phyloP scores from a whole-genome alignment of 352 stramenopile species.

The Globisporangium barbulae region DNA sequence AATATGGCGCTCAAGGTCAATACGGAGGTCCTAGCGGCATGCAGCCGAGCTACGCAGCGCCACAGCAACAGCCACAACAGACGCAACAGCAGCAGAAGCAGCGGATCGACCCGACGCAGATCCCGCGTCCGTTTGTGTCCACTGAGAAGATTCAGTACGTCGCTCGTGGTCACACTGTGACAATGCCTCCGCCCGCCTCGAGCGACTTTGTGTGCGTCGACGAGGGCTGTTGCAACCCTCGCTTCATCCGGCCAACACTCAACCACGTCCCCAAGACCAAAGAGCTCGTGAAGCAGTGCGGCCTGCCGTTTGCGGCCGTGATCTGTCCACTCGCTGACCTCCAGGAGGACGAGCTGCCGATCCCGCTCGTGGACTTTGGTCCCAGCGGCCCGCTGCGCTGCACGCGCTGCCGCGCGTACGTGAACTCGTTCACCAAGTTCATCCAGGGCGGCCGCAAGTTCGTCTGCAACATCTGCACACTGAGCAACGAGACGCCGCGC shows the following conservation, averaged over 20 bases:
- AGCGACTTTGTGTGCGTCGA: conserved; percentile 83
- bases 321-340: conserved; percentile 82
- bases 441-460: conserved; percentile 83
- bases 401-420: conserved; percentile 81
- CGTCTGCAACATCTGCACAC: conserved; percentile 87
- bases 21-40: conserved; percentile 11
- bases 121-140: conserved; percentile 74
- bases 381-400: conserved; percentile 75
- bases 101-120: conserved; percentile 87
- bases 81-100: conserved; percentile 52
- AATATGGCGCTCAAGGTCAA: conserved; percentile 1
- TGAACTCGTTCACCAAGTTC: conserved; percentile 89
- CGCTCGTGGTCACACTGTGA: conserved; percentile 75
- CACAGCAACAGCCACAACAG: conserved; percentile 26
- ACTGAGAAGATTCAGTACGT: conserved; percentile 71
- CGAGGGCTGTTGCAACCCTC: conserved; percentile 86
- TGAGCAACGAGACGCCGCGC: conserved; percentile 79
- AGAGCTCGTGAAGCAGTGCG: conserved; percentile 74
- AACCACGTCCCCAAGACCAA: conserved; percentile 78
- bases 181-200: conserved; percentile 71
- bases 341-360: conserved; percentile 76
- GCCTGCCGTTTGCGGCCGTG: conserved; percentile 75
- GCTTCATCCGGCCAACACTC: conserved; percentile 86
- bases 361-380: conserved; percentile 86
- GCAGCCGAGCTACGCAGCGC: conserved; percentile 14